Evolutionary conservation across 352 stramenopile genomes (phyloP).

Genomic region (Pythium sukuiense): DNA sequence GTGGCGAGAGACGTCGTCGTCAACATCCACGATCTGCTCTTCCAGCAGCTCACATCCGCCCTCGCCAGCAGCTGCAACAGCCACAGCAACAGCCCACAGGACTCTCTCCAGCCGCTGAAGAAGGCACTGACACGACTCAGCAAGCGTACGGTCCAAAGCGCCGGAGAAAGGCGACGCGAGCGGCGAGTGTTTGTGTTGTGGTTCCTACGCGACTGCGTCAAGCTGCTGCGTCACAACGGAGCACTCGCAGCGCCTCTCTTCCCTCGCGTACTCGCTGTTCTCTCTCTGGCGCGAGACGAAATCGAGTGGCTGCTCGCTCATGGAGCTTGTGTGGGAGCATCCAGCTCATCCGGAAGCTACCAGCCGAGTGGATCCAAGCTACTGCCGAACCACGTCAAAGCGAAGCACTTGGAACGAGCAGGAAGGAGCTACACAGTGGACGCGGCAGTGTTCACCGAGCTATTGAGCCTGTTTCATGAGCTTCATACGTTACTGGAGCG

Average conservation of each 20-base stretch:
- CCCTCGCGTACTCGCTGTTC: conserved; percentile 41
- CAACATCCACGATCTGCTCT: conserved; percentile 62
- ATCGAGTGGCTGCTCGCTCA: conserved; percentile 58
- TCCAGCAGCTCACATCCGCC: conserved; percentile 47
- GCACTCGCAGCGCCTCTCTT: conserved; percentile 46
- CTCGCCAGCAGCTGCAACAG: conserved; percentile 22
- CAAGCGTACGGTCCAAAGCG: conserved; percentile 47
- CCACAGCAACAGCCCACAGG: not conserved
- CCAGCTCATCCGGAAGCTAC: not conserved
- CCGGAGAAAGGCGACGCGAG: conserved; percentile 36
- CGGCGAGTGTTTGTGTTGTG: conserved; percentile 40
- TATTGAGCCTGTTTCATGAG: conserved; percentile 10
- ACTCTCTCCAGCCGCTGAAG: conserved; percentile 31
- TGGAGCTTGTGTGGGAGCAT: not conserved
- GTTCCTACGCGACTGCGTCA: conserved; percentile 36
- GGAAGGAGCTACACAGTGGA: conserved; percentile 20
- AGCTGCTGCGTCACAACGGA: conserved; percentile 43
- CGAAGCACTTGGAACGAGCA: conserved; percentile 48
- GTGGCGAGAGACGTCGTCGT: conserved; percentile 45
- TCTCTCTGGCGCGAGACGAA: conserved; percentile 40
- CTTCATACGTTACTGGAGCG: conserved; percentile 4
- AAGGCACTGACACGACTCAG: conserved; percentile 42
- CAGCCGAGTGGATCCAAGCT: conserved; percentile 23
- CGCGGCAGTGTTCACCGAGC: not conserved
- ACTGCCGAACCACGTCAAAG: conserved; percentile 45